These are phyloP conservation scores for Phytopythium oedochilum DNA, from an alignment of 352 stramenopile species.

Conservation along the genomic window DNA sequence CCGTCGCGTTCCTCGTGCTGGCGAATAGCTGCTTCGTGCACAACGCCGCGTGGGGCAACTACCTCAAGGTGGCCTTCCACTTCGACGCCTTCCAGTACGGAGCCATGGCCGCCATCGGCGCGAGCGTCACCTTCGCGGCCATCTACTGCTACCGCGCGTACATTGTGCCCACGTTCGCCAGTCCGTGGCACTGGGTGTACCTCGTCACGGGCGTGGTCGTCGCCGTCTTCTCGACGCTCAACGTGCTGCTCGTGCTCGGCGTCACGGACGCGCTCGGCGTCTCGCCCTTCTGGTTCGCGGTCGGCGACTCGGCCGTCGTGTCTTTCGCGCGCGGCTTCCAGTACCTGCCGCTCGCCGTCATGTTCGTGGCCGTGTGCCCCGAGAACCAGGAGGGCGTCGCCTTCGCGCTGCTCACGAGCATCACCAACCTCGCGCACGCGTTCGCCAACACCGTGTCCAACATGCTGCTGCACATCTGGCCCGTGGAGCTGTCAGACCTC, in stretches of 20 bases:
- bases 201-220: constrained; percentile 54
- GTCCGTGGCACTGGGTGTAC: constrained; percentile 64
- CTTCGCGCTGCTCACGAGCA: constrained; percentile 74
- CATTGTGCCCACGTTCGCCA: constrained; percentile 34
- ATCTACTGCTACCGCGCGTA: constrained; percentile 50
- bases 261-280: constrained; percentile 62
- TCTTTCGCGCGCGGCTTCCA: constrained; percentile 76
- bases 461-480: constrained; percentile 68
- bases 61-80: constrained; percentile 57
- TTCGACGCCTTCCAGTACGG: constrained; percentile 81
- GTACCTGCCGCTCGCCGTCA: constrained; percentile 70
- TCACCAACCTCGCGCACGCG: constrained; percentile 63
- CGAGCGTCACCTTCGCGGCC: constrained; percentile 57
- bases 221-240: constrained; percentile 60
- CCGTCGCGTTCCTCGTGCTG: constrained; percentile 62
- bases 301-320: constrained; percentile 59
- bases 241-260: constrained; percentile 58
- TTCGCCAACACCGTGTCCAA: constrained; percentile 76
- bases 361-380: constrained; percentile 73
- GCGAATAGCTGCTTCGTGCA: constrained; percentile 61
- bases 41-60: constrained; percentile 81
- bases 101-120: constrained; percentile 57
- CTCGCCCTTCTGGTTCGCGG: constrained; percentile 70
- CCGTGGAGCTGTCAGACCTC: constrained; percentile 62
- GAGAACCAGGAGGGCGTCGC: constrained; percentile 70